Conservation (phyloP, 306 rosid genomes). For the cucumber (Cucumis sativus) region Cucumber_9930_V3 NC_026660.2:9417501-9418000, state of each 20-base stretch:
- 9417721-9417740: conserved; percentile 18
- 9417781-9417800: conserved; percentile 6
- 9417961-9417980: conserved; percentile 34
- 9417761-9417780: conserved; percentile 6
- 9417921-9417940: conserved; percentile 17
- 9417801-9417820: not conserved
- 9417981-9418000: conserved; percentile 24
- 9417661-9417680: conserved; percentile 10
- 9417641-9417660: not conserved
- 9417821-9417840: conserved; percentile 14
- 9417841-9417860: conserved; percentile 25
- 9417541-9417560: not conserved
- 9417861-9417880: conserved; percentile 56
- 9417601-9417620: not conserved
- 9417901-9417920: conserved; percentile 14
- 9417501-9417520: not conserved
- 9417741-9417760: conserved; percentile 12
- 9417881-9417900: conserved; percentile 3
- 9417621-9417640: not conserved
- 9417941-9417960: conserved; percentile 38
- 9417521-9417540: not conserved
- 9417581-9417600: not conserved
- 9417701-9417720: conserved; percentile 2
- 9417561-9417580: not conserved
- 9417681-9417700: conserved; percentile 6